Conservation (phyloP, 345 rosid genomes). For the Eucalyptus pauciflora region DNA sequence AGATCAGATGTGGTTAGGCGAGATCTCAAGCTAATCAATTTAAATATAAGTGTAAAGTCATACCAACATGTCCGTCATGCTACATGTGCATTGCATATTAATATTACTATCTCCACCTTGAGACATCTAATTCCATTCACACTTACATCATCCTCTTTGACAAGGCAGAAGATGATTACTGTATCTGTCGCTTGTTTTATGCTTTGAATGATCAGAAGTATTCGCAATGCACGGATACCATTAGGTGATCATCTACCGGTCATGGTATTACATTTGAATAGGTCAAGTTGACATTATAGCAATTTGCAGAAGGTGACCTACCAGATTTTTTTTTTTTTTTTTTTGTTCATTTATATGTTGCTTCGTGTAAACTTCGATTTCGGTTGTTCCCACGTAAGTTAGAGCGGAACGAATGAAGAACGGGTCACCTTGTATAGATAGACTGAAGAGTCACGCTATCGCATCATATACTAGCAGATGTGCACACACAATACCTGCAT, state of each 20-base stretch:
- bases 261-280: neutral
- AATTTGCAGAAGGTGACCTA: neutral
- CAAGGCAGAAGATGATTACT: neutral
- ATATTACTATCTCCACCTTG: neutral
- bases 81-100: neutral
- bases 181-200: neutral
- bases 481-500: neutral
- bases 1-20: neutral
- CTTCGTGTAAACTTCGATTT: neutral
- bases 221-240: neutral
- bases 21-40: neutral
- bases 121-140: neutral
- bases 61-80: neutral
- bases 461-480: neutral
- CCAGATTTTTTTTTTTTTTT: neutral
- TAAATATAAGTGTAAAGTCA: neutral
- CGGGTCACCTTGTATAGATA: neutral
- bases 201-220: neutral
- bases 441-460: neutral
- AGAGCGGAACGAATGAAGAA: neutral
- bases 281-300: neutral
- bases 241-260: neutral
- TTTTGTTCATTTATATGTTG: neutral
- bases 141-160: neutral
- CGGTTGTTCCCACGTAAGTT: neutral